Evolutionary conservation across 2,329 filamentous ascomycete genomes (phyloP).

Genomic region (Sporothrix brunneoviolacea): DNA sequence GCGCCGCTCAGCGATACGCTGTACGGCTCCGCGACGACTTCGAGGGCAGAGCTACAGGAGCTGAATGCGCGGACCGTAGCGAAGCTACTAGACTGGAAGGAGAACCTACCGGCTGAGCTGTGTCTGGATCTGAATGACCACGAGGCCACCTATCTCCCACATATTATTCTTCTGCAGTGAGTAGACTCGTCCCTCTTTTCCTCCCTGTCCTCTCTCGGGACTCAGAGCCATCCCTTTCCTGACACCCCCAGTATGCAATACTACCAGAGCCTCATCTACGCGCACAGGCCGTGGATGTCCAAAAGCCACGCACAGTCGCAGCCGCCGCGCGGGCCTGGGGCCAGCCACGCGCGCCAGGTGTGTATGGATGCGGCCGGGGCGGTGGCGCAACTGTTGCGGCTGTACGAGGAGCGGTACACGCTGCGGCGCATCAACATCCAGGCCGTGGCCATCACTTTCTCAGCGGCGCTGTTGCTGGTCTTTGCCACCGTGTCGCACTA

Average conservation of each 20-base stretch:
- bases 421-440: constrained; percentile 37
- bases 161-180: constrained; percentile 36
- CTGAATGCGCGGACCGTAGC: neutral
- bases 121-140: constrained; percentile 28
- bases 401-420: constrained; percentile 35
- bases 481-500: constrained; percentile 22
- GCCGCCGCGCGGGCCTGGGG: constrained; percentile 3
- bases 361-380: constrained; percentile 35
- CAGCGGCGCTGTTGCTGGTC: constrained; percentile 32
- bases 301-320: neutral
- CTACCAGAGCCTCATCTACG: constrained; percentile 17
- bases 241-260: constrained; percentile 19
- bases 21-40: neutral
- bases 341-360: constrained; percentile 29
- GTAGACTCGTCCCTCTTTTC: too few relatives aligned
- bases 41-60: too few relatives aligned
- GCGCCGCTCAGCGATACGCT: neutral
- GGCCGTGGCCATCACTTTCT: constrained; percentile 37
- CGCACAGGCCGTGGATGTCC: constrained; percentile 34
- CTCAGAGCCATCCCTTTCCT: too few relatives aligned
- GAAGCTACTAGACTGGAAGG: constrained; percentile 1
- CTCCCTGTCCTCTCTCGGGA: too few relatives aligned
- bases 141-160: constrained; percentile 28
- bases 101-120: constrained; percentile 28
- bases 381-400: constrained; percentile 32